Evolutionary conservation across 441 rosid species (phyloP).

Genomic region (Macaranga tanarius): DNA sequence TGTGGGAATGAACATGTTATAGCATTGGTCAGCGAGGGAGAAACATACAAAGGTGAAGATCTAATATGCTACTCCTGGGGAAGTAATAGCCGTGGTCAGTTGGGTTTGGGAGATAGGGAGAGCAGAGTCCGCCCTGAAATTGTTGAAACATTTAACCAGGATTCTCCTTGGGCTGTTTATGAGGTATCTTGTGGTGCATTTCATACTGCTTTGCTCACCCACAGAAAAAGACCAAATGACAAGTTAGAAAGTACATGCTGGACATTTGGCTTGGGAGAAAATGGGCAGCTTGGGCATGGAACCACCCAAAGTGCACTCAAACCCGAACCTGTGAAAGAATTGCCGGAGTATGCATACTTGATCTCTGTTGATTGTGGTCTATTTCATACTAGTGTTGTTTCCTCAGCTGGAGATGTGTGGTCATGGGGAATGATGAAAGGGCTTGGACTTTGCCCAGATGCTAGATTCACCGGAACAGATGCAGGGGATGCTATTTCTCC

Average conservation of each 20-base stretch:
- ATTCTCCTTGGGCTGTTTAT: constrained; percentile 55
- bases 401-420: constrained; percentile 85
- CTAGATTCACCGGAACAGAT: constrained; percentile 54
- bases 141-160: constrained; percentile 49
- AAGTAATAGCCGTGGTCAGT: constrained; percentile 65
- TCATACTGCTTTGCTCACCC: constrained; percentile 79
- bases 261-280: constrained; percentile 92
- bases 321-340: constrained; percentile 65
- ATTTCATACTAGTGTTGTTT: constrained; percentile 83
- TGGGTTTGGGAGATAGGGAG: constrained; percentile 75
- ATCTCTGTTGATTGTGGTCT: constrained; percentile 83
- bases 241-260: constrained; percentile 58
- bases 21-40: constrained; percentile 63
- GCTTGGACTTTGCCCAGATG: constrained; percentile 82
- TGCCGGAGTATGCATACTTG: constrained; percentile 49
- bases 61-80: constrained; percentile 85
- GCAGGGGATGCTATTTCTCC: constrained; percentile 77
- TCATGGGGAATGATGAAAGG: constrained; percentile 97
- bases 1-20: constrained; percentile 87
- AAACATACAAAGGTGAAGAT: constrained; percentile 43
- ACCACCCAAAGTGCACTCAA: constrained; percentile 48
- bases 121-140: constrained; percentile 57
- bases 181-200: constrained; percentile 85
- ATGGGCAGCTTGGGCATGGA: constrained; percentile 90
- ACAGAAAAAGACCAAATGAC: constrained; percentile 46